Base-by-base conservation (phyloP, 129 eudicot genomes). In the Tanacetum coccineum region DNA sequence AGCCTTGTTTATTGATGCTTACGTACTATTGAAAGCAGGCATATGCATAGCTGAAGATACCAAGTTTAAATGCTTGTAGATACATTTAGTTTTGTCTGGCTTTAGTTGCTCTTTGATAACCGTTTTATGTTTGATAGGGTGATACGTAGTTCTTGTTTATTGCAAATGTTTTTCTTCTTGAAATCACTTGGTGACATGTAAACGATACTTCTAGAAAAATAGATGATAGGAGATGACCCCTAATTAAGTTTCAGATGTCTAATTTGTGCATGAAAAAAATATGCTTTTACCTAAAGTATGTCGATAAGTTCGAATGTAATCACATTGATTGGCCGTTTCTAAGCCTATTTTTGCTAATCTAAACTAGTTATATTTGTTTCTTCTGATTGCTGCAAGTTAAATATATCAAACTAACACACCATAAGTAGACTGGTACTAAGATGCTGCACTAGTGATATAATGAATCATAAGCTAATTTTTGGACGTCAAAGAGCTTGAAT, bases 21-120 rank as follows among this genome's bases (percentile, higher is more conserved):
- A 8, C 7, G 32, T 54, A 54, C 25, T 20, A 10, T 9, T 20
- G n/a, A 19, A 13, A 9, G 60, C 14, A 20, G n/a, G n/a, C n/a
- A n/a, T n/a, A n/a, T n/a, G n/a, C 12, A 18, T 20, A 54, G 14
- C 12, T 2, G 12, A 11, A 20, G 60, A 48, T 53, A 0, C 59
- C 3, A 13, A 19, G 6, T 19, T 19, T 19, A 54, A 53, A 8
- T 55, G 60, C 30, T 55, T 55, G 20, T 9, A 6, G 18, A 0
- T 50, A 50, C 13, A 55, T 30, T 55, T 9, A 55, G 60, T 55
- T 9, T 2, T 2, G 8, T n/a, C 20, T 15, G 59, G 12, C 22
- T 26, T 20, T 55, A 55, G 30, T 55, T 55, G 60, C 60, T 55
- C 60, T 6, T 55, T 2, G 13, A n/a, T 55, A 55, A 20, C 60